Percentiles rank a stretch among this genome's conserved stretches.
Evolutionary conservation across 257 asterid genomes (phyloP).

Genomic region (Petunia axillaris): DNA sequence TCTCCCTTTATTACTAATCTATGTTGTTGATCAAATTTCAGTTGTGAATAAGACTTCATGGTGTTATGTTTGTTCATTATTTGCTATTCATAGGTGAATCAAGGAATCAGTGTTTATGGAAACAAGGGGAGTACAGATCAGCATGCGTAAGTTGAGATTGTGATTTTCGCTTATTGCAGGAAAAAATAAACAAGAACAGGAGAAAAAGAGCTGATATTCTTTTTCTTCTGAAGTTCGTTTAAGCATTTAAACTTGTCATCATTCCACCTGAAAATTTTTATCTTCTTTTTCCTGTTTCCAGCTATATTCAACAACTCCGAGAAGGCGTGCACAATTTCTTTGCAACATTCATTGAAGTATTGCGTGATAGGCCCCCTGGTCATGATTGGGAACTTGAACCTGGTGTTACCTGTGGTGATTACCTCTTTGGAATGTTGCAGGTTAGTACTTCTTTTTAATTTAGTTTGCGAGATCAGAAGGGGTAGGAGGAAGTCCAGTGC

Average conservation of each 20-base stretch:
- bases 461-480: not conserved
- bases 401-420: constrained; percentile 97
- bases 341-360: constrained; percentile 94
- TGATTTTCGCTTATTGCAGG: not conserved
- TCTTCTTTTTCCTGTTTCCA: constrained; percentile 35
- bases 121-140: constrained; percentile 99
- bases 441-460: constrained; percentile 37
- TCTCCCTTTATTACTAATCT: not conserved
- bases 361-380: constrained; percentile 98
- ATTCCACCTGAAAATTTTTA: not conserved
- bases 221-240: not conserved
- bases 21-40: not conserved
- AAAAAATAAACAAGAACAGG: not conserved
- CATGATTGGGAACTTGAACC: constrained; percentile 99
- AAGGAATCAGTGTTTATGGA: constrained; percentile 93
- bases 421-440: constrained; percentile 94
- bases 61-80: constrained; percentile 10
- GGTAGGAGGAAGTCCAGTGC: not conserved
- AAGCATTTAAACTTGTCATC: not conserved
- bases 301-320: constrained; percentile 97
- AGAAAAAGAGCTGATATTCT: not conserved
- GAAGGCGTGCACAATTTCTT: constrained; percentile 98
- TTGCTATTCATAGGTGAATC: constrained; percentile 69
- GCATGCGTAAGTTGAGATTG: constrained; percentile 74
- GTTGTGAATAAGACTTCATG: constrained; percentile 5